phyloP scores from a whole-genome alignment of 208 protist genomes.

The Acanthamoeba sp. region DNA sequence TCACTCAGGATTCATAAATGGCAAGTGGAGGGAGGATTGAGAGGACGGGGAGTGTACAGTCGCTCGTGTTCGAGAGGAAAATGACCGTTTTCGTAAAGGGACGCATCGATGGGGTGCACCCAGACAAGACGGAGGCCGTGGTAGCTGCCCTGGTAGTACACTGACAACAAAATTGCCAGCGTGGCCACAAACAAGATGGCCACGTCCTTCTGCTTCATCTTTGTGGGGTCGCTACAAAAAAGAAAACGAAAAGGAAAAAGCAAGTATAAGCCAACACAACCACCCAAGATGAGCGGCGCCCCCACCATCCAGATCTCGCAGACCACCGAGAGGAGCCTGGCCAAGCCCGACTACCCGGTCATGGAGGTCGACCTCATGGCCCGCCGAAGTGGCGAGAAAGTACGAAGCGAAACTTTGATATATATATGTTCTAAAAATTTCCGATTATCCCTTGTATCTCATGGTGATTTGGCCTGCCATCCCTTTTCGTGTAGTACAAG shows the following conservation, averaged over 20 bases:
- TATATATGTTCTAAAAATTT: too few relatives aligned
- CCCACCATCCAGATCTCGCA: conserved; percentile 2
- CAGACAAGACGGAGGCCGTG: background rate
- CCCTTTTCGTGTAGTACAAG: background rate
- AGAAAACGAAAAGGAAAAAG: background rate
- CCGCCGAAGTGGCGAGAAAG: conserved; percentile 34
- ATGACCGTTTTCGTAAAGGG: conserved; percentile 67
- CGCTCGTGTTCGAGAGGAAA: conserved; percentile 48
- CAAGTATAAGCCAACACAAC: background rate
- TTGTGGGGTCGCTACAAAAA: background rate
- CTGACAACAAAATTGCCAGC: conserved; percentile 36
- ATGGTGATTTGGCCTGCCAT: too few relatives aligned
- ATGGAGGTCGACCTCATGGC: conserved; percentile 64
- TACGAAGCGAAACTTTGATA: background rate
- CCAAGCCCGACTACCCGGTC: conserved; percentile 8
- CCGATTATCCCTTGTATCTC: too few relatives aligned
- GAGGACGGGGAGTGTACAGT: background rate
- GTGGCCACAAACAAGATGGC: conserved; percentile 15
- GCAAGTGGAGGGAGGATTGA: background rate
- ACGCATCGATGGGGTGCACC: conserved; percentile 64
- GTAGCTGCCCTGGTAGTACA: conserved; percentile 51
- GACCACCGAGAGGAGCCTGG: conserved; percentile 35
- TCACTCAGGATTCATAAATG: background rate
- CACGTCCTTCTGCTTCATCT: conserved; percentile 71
- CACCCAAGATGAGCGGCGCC: background rate